Base-by-base conservation (phyloP, 2,329 filamentous ascomycete species). In the Talaromyces sp. region DNA sequence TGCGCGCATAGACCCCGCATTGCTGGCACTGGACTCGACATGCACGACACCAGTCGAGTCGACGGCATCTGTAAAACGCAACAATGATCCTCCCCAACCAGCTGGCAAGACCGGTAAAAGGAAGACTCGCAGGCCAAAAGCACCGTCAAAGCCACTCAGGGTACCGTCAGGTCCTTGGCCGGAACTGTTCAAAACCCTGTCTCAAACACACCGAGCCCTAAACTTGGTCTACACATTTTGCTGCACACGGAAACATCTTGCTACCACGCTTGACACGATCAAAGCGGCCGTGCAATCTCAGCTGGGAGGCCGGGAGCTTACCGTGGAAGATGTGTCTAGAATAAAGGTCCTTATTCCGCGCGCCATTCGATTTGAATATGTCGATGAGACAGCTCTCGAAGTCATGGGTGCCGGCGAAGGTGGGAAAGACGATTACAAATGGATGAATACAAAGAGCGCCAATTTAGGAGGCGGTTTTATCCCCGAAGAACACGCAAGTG, bases 211-310 rank as follows among this genome's bases (percentile, higher is more conserved):
- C 72, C 85, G 87, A 62, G 93, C 94, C 1, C 77, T 99, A 62
- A 99, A 96, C 67, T 78, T 97, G 1, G 91, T 97, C 0, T 96
- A 91, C 68, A 97, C 94, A 0, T 97, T 99, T 71, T 96, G 91
- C 77, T 94, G 88, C 71, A 93, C 93, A 1, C 87, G 94, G 52
- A 97, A 96, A 71, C 90, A 97, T 68, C 82, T 97, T 29, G 87
- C 90, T 0, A 97, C 94, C 0, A 97, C 93, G 0, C 91, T 97
- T 65, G 89, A 94, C 17, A 96, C 89, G 6, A 89, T 99, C 53
- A 91, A 88, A 66, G 84, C 86, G 9, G 85, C 93, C 0, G 93
- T 97, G 0, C 91, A 97, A 73, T 85, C 84, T 0, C 91, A 97
- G 70, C 92, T 87, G 62, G 88, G 89, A 67, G 72, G 71, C 1